Conservation (phyloP, 2,329 filamentous ascomycete species). For the Arthrobotrys sinensis region DNA sequence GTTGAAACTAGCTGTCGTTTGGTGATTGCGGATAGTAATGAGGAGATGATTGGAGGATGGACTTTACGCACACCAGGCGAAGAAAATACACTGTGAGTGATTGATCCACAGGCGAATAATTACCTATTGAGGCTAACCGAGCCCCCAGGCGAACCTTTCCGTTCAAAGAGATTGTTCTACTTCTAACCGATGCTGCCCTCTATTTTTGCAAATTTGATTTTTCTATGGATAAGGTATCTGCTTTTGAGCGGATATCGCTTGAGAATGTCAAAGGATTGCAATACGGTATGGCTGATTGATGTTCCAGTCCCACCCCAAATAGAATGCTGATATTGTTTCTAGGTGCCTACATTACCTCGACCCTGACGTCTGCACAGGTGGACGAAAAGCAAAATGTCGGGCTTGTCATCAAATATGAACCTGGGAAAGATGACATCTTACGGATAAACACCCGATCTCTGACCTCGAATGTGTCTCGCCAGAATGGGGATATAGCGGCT, state of each 20-base stretch:
- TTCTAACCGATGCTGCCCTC: slow-evolving; percentile 86
- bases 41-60: slow-evolving; percentile 92
- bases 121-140: slow-evolving; percentile 9
- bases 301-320: background rate
- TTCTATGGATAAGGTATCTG: slow-evolving; percentile 93
- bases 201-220: slow-evolving; percentile 95
- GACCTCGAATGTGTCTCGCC: slow-evolving; percentile 69
- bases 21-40: slow-evolving; percentile 84
- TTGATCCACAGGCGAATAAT: background rate
- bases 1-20: slow-evolving; percentile 88
- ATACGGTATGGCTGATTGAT: slow-evolving; percentile 71
- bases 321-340: slow-evolving; percentile 11
- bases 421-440: slow-evolving; percentile 77
- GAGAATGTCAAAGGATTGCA: slow-evolving; percentile 80
- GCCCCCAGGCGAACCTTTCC: slow-evolving; percentile 74
- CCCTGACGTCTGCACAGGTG: slow-evolving; percentile 81
- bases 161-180: slow-evolving; percentile 88
- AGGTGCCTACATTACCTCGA: slow-evolving; percentile 87
- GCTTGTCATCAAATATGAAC: slow-evolving; percentile 82
- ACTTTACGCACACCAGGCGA: slow-evolving; percentile 82
- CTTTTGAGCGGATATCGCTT: slow-evolving; percentile 88
- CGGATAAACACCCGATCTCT: slow-evolving; percentile 89
- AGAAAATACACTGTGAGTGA: slow-evolving; percentile 64
- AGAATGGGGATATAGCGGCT: slow-evolving; percentile 58
- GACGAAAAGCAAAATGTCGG: slow-evolving; percentile 87